Conservation (phyloP, 2,329 filamentous ascomycete genomes). For the Scytalidium sp. region DNA sequence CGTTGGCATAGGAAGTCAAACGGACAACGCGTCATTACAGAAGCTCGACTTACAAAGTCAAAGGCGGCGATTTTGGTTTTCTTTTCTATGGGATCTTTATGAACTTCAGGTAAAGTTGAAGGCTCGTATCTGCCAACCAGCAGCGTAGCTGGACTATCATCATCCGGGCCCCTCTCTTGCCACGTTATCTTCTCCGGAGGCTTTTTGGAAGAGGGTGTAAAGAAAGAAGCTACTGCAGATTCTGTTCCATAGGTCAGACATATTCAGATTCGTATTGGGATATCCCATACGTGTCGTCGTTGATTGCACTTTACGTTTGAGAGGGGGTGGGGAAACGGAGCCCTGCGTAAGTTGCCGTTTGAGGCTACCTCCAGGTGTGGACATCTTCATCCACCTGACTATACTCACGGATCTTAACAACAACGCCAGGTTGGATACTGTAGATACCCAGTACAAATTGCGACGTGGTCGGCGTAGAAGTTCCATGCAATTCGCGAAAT, state of each 20-base stretch:
- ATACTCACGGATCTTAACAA: background rate
- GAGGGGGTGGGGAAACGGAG: slow-evolving; percentile 26
- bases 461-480: background rate
- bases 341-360: background rate
- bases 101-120: slow-evolving; percentile 25
- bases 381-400: background rate
- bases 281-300: slow-evolving; percentile 27
- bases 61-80: slow-evolving; percentile 68
- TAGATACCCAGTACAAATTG: background rate
- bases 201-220: slow-evolving; percentile 83
- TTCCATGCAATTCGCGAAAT: background rate
- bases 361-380: background rate
- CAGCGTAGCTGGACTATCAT: slow-evolving; percentile 53
- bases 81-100: slow-evolving; percentile 20
- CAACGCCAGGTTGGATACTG: background rate
- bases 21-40: background rate
- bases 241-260: slow-evolving; percentile 41
- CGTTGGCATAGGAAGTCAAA: background rate
- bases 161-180: slow-evolving; percentile 57
- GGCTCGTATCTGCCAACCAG: slow-evolving; percentile 71
- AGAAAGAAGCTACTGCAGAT: slow-evolving; percentile 76
- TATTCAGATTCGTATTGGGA: background rate
- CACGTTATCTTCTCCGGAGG: slow-evolving; percentile 73
- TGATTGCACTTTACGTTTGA: slow-evolving; percentile 30
- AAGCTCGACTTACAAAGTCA: slow-evolving; percentile 51